Percentiles rank a stretch among this genome's conserved stretches.
Evolutionary conservation across 345 rosid genomes (phyloP).

Genomic region (Ceriops decandra): DNA sequence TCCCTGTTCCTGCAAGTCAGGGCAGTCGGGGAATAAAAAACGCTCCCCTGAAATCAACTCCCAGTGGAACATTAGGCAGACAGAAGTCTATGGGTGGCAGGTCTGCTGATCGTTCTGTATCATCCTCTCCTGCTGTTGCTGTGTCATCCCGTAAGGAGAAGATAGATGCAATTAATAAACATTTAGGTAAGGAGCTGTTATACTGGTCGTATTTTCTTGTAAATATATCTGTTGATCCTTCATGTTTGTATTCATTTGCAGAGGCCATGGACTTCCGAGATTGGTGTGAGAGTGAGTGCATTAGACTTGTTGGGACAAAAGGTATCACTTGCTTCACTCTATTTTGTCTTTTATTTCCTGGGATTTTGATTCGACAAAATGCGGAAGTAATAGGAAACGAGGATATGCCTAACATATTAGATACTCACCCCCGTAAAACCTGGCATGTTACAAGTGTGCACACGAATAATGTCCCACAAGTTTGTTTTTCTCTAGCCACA

Average conservation of each 20-base stretch:
- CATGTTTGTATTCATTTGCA: slow-evolving; percentile 36
- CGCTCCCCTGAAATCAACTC: slow-evolving; percentile 49
- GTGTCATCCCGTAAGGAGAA: slow-evolving; percentile 56
- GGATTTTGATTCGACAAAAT: too few species aligned
- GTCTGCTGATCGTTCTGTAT: slow-evolving; percentile 42
- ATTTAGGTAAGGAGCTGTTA: slow-evolving; percentile 48
- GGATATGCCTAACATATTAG: too few species aligned
- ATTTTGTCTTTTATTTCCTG: neutral
- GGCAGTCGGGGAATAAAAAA: slow-evolving; percentile 72
- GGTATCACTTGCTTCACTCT: slow-evolving; percentile 38
- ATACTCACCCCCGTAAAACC: too few species aligned
- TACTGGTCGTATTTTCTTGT: neutral
- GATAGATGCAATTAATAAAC: slow-evolving; percentile 47
- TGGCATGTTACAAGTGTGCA: neutral
- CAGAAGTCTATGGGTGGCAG: slow-evolving; percentile 62
- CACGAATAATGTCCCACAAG: neutral
- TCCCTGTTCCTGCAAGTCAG: slow-evolving; percentile 57
- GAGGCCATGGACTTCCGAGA: slow-evolving; percentile 93
- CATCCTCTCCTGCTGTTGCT: slow-evolving; percentile 49
- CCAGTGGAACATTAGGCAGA: slow-evolving; percentile 48
- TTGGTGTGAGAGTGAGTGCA: slow-evolving; percentile 91
- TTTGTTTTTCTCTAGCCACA: neutral
- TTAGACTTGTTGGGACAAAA: slow-evolving; percentile 77
- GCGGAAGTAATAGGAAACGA: too few species aligned
- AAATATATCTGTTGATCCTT: neutral